Evolutionary conservation across 1,284 basidiomycete genomes (phyloP).

Genomic region (Sporisorium reilianum): DNA sequence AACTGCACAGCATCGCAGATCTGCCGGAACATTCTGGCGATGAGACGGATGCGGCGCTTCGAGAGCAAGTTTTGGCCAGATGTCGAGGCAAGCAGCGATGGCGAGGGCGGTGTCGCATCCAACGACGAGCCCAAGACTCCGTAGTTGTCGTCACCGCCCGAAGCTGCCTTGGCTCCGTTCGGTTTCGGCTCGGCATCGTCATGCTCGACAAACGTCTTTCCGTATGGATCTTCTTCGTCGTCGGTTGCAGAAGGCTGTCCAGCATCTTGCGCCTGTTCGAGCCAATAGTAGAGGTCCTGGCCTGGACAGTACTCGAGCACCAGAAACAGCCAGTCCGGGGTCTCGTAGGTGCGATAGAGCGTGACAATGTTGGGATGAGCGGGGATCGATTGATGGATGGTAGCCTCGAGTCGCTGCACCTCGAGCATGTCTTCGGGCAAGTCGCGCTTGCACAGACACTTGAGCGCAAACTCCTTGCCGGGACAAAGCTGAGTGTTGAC

Average conservation of each 20-base stretch:
- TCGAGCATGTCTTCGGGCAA: constrained; percentile 63
- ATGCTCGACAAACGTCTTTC: constrained; percentile 7
- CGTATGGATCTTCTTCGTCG: constrained; percentile 17
- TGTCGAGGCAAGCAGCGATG: constrained; percentile 82
- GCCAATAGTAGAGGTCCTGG: constrained; percentile 90
- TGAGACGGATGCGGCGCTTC: constrained; percentile 85
- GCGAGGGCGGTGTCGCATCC: constrained; percentile 80
- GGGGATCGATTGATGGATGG: constrained; percentile 92
- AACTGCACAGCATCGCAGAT: constrained; percentile 98
- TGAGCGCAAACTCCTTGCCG: constrained; percentile 86
- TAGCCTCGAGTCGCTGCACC: constrained; percentile 74
- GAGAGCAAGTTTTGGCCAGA: constrained; percentile 85
- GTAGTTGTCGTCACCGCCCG: constrained; percentile 18
- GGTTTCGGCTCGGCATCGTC: constrained; percentile 5
- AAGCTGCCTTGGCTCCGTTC: neutral
- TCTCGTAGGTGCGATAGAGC: constrained; percentile 78
- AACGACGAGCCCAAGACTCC: constrained; percentile 26
- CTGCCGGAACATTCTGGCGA: constrained; percentile 95
- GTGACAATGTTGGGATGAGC: constrained; percentile 95
- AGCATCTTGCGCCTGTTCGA: constrained; percentile 75
- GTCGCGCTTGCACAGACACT: constrained; percentile 82
- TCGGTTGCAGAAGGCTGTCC: constrained; percentile 35
- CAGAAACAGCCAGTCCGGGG: constrained; percentile 81
- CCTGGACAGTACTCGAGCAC: constrained; percentile 94
- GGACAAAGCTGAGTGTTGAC: constrained; percentile 33